phyloP scores from a whole-genome alignment of 2,329 filamentous ascomycete genomes.

The Ophidiomyces ophidiicola region DNA sequence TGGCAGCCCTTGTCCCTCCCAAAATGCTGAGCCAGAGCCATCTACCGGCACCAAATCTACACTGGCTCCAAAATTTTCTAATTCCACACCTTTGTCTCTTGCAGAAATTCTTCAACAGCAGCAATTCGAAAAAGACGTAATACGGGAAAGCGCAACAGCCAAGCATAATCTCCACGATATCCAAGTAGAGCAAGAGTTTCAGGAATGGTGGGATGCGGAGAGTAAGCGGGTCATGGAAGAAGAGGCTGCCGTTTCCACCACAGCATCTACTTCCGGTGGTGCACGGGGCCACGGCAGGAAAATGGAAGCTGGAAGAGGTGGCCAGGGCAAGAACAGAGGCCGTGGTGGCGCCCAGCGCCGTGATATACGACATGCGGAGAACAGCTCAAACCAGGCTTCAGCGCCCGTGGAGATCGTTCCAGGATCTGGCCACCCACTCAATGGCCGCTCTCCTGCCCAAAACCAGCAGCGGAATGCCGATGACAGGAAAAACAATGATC shows the following conservation, averaged over 20 bases:
- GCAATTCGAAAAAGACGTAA: constrained; percentile 66
- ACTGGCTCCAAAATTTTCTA: constrained; percentile 37
- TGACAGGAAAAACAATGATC: neutral
- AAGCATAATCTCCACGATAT: constrained; percentile 89
- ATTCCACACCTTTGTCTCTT: constrained; percentile 59
- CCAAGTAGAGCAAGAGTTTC: constrained; percentile 91
- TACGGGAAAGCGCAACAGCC: constrained; percentile 64
- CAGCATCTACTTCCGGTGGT: constrained; percentile 11
- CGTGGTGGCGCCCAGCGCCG: too few relatives aligned
- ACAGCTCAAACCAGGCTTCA: neutral
- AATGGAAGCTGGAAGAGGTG: constrained; percentile 1
- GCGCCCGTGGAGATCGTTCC: neutral
- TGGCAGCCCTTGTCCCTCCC: constrained; percentile 28
- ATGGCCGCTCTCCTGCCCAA: too few relatives aligned
- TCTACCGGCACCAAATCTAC: neutral
- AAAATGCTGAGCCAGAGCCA: neutral
- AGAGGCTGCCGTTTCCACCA: constrained; percentile 30
- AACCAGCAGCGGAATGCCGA: neutral
- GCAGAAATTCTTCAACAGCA: constrained; percentile 83
- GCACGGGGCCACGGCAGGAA: constrained; percentile 12
- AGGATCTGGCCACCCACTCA: too few relatives aligned
- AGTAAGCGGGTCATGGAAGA: constrained; percentile 58
- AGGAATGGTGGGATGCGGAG: constrained; percentile 92
- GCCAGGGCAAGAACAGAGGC: neutral
- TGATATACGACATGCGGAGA: neutral